These are phyloP conservation scores for Ajuga chamaepitys DNA, from an alignment of 257 asterid genomes.

Conservation along the genomic window DNA sequence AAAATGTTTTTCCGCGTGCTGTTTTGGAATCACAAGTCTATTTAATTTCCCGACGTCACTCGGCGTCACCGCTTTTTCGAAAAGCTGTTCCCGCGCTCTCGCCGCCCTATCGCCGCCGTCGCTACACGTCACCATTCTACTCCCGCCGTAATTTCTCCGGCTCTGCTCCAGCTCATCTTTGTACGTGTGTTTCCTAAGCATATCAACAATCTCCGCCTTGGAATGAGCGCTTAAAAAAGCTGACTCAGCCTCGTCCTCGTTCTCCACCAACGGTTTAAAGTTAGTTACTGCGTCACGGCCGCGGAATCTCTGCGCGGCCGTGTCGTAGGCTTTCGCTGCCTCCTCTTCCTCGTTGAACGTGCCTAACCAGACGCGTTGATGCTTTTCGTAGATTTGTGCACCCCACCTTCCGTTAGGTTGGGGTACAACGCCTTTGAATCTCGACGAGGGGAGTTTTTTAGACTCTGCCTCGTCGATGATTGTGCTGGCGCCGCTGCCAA, in stretches of 20 bases:
- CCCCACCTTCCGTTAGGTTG: constrained; percentile 99
- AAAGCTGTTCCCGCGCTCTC: constrained; percentile 47
- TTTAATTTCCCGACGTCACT: constrained; percentile 75
- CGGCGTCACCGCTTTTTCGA: constrained; percentile 83
- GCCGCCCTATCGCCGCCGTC: constrained; percentile 10
- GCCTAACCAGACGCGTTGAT: constrained; percentile 86
- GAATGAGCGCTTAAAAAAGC: constrained; percentile 60
- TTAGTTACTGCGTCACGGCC: constrained; percentile 93
- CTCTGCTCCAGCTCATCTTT: constrained; percentile 71
- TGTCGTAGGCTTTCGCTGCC: constrained; percentile 81
- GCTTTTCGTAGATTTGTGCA: constrained; percentile 88
- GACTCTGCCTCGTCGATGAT: constrained; percentile 78
- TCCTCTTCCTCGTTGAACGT: constrained; percentile 77
- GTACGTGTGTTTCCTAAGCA: constrained; percentile 84
- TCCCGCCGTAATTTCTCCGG: constrained; percentile 29
- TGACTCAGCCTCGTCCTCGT: constrained; percentile 32
- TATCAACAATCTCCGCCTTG: constrained; percentile 77
- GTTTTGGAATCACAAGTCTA: constrained; percentile 73
- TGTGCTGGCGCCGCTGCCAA: constrained; percentile 61
- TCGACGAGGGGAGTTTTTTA: constrained; percentile 73
- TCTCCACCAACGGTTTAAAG: constrained; percentile 47
- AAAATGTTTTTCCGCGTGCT: constrained; percentile 72
- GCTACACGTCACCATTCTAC: constrained; percentile 7
- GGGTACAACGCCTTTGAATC: constrained; percentile 92
- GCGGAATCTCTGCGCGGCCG: constrained; percentile 83